Percentiles rank a stretch among this genome's conserved stretches.
Conservation (phyloP, 169 alveolate genomes). For the Plasmodium gaboni region DNA sequence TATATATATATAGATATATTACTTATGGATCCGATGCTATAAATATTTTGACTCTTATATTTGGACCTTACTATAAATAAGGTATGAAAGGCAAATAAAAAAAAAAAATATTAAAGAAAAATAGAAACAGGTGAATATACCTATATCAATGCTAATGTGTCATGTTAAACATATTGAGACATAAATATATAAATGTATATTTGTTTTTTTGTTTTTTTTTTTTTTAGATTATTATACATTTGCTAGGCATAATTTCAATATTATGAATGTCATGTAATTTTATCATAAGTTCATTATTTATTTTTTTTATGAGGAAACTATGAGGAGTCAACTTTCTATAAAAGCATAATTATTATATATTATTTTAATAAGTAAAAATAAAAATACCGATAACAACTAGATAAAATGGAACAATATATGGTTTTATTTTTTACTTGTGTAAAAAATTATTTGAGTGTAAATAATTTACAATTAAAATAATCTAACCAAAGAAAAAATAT, state of each 20-base stretch:
- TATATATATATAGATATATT: background rate
- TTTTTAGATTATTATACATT: conserved; percentile 3
- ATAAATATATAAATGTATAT: background rate
- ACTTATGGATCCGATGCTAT: conserved; percentile 63
- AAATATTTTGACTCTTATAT: conserved; percentile 34
- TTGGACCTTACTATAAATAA: conserved; percentile 26
- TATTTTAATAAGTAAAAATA: background rate
- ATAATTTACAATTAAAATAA: conserved; percentile 33
- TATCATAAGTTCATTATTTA: conserved; percentile 55
- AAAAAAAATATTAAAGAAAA: conserved; percentile 1
- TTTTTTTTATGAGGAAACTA: conserved; percentile 44
- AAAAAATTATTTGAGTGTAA: conserved; percentile 61
- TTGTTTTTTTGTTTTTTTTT: background rate
- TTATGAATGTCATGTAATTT: conserved; percentile 47
- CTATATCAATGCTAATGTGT: no score
- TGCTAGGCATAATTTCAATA: conserved; percentile 14
- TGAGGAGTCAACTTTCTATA: conserved; percentile 45
- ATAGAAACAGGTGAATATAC: background rate
- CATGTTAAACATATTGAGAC: background rate
- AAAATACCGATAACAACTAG: background rate
- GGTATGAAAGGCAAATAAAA: conserved; percentile 6
- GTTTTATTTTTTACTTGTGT: conserved; percentile 32
- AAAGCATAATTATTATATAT: background rate
- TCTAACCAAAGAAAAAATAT: conserved; percentile 18
- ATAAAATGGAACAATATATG: no score